phyloP scores from a whole-genome alignment of 768 basidiomycete species.

The Mycena amicta region DNA sequence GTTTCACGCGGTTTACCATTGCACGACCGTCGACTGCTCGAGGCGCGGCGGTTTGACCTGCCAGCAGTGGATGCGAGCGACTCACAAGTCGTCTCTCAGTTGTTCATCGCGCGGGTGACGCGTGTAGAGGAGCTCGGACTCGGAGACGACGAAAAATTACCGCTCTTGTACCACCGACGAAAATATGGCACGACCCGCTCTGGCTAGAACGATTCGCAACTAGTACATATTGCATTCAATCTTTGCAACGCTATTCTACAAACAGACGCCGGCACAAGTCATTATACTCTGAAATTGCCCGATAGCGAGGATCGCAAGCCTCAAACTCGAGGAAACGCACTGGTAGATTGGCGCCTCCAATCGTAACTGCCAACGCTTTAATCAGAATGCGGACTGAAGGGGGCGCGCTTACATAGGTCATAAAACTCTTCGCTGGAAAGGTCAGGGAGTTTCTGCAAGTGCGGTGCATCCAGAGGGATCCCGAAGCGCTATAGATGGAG shows the following conservation, averaged over 20 bases:
- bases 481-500: constrained; percentile 28
- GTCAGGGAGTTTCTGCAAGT: constrained; percentile 27
- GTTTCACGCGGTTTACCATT: constrained; percentile 64
- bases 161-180: constrained; percentile 61
- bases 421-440: constrained; percentile 34
- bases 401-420: constrained; percentile 27
- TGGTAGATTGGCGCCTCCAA: constrained; percentile 27
- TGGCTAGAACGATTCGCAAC: neutral
- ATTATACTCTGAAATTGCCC: neutral
- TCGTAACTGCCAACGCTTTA: constrained; percentile 16
- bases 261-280: neutral
- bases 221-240: neutral
- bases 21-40: constrained; percentile 49
- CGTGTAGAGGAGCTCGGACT: constrained; percentile 46
- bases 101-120: constrained; percentile 82
- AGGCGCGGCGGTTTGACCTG: constrained; percentile 19
- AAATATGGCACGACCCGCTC: constrained; percentile 53
- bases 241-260: too few species aligned
- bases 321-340: constrained; percentile 31
- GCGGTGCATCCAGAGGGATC: constrained; percentile 26
- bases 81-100: constrained; percentile 51
- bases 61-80: constrained; percentile 14
- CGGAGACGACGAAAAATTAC: constrained; percentile 32
- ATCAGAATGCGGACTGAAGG: neutral
- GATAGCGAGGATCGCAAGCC: constrained; percentile 10